A percentile compares a stretch with the other conserved stretches of the same genome.
Evolutionary conservation across 2,329 filamentous ascomycete species (phyloP).

Genomic region (Fusarium heterosporum): DNA sequence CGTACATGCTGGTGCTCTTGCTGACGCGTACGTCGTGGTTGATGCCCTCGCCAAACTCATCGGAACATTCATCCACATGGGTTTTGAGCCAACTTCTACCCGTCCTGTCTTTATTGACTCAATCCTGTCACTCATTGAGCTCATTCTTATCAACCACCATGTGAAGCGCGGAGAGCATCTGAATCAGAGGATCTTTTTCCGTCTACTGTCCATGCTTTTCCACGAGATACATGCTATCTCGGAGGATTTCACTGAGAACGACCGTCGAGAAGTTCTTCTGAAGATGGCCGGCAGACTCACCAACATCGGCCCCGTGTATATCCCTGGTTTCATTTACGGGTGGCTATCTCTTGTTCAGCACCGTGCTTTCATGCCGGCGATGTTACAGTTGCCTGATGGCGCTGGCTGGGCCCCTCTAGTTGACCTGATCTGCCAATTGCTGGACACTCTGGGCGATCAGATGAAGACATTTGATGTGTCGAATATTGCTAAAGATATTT

Average conservation of each 20-base stretch:
- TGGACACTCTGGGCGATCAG: conserved; percentile 81
- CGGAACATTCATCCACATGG: conserved; percentile 78
- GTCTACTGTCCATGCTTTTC: conserved; percentile 85
- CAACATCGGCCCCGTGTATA: conserved; percentile 78
- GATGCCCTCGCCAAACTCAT: conserved; percentile 89
- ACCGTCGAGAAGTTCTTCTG: conserved; percentile 76
- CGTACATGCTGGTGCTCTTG: conserved; percentile 69
- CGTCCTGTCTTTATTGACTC: conserved; percentile 81
- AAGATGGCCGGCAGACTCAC: conserved; percentile 78
- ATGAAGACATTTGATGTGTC: conserved; percentile 79
- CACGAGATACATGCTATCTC: conserved; percentile 75
- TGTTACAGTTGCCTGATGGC: conserved; percentile 76
- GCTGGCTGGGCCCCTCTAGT: conserved; percentile 82
- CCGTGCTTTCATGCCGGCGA: conserved; percentile 81
- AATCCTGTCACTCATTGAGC: conserved; percentile 78
- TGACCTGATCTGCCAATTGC: conserved; percentile 77
- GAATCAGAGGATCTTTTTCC: conserved; percentile 91
- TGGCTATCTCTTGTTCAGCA: conserved; percentile 89
- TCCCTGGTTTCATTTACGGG: conserved; percentile 84
- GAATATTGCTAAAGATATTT: conserved; percentile 81
- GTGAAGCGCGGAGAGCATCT: conserved; percentile 82
- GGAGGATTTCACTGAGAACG: conserved; percentile 68
- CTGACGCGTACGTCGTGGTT: conserved; percentile 69
- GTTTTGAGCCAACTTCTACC: conserved; percentile 70
- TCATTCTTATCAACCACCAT: conserved; percentile 89